A percentile compares a stretch with the other conserved stretches of the same genome.
These are phyloP conservation scores for Pseudogymnoascus sp. DNA, from an alignment of 2,329 filamentous ascomycete genomes.

Conservation along the genomic window DNA sequence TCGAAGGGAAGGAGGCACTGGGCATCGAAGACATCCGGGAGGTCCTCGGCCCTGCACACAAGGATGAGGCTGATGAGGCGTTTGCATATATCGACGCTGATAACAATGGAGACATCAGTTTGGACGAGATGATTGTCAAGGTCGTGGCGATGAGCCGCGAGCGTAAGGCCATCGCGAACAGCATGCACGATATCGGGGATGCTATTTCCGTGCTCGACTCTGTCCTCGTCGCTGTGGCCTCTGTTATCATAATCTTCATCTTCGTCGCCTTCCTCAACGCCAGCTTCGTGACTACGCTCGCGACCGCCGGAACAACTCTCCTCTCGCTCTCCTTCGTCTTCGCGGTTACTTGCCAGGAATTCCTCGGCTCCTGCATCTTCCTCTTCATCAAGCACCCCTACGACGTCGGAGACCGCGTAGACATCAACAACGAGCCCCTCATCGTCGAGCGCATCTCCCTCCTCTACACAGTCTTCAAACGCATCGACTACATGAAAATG, in stretches of 20 bases:
- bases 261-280: constrained; percentile 87
- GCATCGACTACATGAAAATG: constrained; percentile 71
- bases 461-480: constrained; percentile 84
- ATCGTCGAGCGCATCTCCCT: constrained; percentile 91
- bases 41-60: constrained; percentile 69
- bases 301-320: constrained; percentile 83
- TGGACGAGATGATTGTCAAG: constrained; percentile 87
- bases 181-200: constrained; percentile 96
- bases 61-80: constrained; percentile 73
- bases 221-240: constrained; percentile 71
- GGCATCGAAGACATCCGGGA: constrained; percentile 75
- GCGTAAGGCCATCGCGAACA: constrained; percentile 79
- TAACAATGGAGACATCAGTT: constrained; percentile 83
- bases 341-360: constrained; percentile 81
- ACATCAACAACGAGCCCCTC: constrained; percentile 62
- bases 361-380: constrained; percentile 97
- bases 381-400: constrained; percentile 97
- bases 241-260: constrained; percentile 73
- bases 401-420: constrained; percentile 89
- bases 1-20: constrained; percentile 75
- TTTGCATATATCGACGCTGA: constrained; percentile 77
- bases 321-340: constrained; percentile 97
- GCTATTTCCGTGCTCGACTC: constrained; percentile 86
- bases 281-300: constrained; percentile 74
- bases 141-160: constrained; percentile 76